Base-by-base conservation (phyloP, 495 filamentous ascomycete species). In the Tuber magnatum region DNA sequence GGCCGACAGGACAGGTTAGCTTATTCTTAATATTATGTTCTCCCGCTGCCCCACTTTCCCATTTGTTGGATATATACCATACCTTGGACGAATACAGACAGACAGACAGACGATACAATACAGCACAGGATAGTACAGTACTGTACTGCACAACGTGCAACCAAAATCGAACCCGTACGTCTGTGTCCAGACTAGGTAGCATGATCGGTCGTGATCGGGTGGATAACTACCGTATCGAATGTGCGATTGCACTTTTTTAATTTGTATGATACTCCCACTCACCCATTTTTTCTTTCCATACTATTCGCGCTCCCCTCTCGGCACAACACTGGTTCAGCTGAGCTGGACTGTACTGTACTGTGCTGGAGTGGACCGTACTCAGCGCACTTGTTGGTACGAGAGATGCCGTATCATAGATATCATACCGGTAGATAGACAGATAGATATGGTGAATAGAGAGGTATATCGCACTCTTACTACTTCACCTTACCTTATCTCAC, bases 121-220 rank as follows among this genome's bases (percentile, higher is more conserved):
- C n/a, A n/a, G n/a, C n/a, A 28, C 9, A 28, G n/a, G n/a, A 56
- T 14, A 12, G 51, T 10, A 46, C 43, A 20, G 42, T 44, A 16
- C 7, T 9, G 32, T 61, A 61, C 14, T 7, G 28, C 35, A 65
- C 56, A 65, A 35, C 56, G 16, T 65, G 28, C 28, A 35, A 35
- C 28, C 28, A 32, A 5, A 18, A 65, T 65, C 28, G 32, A 65
- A 65, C 56, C 56, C n/a, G 28, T 65, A 3, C 35, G 28, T 35
- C 56, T 18, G n/a, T 61, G 28, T 35, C 32, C 32, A 65, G 56
- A 65, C 56, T 65, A 28, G 56, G 12, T 65, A 65, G 56, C 56
- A 65, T 65, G 56, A 65, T 65, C 56, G 56, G 56, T 65, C 28
- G 28, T 65, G 56, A 65, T 65, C 56, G 56, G 14, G 56, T 32